Evolutionary conservation across 345 rosid genomes (phyloP), one percentile per base, ranked within the genome.

Genomic region (Boechera stricta): DNA sequence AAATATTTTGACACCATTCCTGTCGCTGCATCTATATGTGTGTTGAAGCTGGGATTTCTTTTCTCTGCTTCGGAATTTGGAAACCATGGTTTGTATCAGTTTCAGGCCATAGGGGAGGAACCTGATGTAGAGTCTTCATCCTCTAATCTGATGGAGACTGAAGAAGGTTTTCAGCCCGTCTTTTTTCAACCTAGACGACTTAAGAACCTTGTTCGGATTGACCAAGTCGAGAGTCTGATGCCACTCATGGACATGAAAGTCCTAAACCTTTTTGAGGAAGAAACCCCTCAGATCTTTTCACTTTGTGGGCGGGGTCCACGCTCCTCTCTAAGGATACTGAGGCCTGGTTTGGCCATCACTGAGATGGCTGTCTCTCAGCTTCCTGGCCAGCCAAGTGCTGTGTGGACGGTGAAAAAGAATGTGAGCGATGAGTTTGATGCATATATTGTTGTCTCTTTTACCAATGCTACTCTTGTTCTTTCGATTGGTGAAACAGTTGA

Each of bases 361-460:
- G 99, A 95, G 84, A 95, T 95, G 99, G 99, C 97, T 58, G 99
- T 92, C 57, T 95, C 99, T 35, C 97, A 87, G 93, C 99, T 95
- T 82, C 99, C 99, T 72, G 99, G 98, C 68, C 87, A 92, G 58
- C 99, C 99, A 3, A 95, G 96, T 90, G 99, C 99, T 35, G 98
- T 92, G 48, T 95, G 99, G 99, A 95, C 99, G 8, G 99, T 95
- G 79, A 95, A 91, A 76, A 95, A 92, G 88, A 95, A 85, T 69
- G 80, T 80, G 42, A 87, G 73, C 69, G 99, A 95, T 83, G 99
- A 89, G 74, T 95, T 95, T 79, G 99, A 95, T 82, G 99, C 99
- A 0, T 95, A 92, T 69, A 95, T 95, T 67, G 98, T 95, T 24
- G 99, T 95, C 79, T 95, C 99, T 38, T 95, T 95, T 72, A 88